Conservation (phyloP, 2,329 filamentous ascomycete species). For the Colletotrichum sp. region DNA sequence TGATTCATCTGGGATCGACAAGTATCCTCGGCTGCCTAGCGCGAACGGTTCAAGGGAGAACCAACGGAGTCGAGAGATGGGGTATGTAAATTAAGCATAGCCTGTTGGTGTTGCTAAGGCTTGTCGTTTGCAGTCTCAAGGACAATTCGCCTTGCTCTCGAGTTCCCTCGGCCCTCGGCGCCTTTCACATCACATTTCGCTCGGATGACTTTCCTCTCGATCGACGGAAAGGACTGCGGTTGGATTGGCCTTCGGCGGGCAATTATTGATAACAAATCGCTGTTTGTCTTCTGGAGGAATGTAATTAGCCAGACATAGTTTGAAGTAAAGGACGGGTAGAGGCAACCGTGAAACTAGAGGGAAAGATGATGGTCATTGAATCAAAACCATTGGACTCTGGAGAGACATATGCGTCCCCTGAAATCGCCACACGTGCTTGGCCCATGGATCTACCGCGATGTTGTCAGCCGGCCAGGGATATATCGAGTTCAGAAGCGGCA, state of each 20-base stretch:
- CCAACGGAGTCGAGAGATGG: neutral
- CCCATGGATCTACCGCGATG: neutral
- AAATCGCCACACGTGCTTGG: neutral
- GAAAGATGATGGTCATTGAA: neutral
- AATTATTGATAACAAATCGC: neutral
- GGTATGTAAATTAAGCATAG: neutral
- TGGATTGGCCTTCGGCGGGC: neutral
- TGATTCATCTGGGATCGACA: neutral
- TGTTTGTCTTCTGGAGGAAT: neutral
- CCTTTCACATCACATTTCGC: neutral
- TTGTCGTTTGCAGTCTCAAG: neutral
- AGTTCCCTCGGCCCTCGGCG: neutral
- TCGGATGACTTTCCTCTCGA: neutral
- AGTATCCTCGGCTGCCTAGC: neutral
- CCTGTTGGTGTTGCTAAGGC: neutral
- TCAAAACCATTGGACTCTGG: neutral
- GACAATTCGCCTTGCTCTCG: neutral
- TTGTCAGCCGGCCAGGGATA: constrained; percentile 11
- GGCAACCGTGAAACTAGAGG: neutral
- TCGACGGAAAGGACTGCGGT: neutral
- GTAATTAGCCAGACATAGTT: neutral
- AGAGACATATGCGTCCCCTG: neutral
- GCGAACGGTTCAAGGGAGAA: neutral
- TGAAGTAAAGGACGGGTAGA: neutral
- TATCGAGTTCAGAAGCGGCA: neutral